Evolutionary conservation across 805 yeast genomes (phyloP).

Genomic region (Pichia eremophila): DNA sequence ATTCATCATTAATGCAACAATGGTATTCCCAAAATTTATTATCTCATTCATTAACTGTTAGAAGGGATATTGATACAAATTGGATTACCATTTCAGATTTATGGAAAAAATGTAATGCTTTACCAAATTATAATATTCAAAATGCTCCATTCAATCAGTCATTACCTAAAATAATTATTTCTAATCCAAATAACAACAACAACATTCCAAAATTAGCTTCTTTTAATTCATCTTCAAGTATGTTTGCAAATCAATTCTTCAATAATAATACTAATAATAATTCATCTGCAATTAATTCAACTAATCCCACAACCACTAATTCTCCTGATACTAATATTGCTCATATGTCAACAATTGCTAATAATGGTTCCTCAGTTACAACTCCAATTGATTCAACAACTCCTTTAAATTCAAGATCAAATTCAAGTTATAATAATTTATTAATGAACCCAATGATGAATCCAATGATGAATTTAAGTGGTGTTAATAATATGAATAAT

Average conservation of each 20-base stretch:
- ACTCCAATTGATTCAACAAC: neutral
- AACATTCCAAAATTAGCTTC: neutral
- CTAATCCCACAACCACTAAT: neutral
- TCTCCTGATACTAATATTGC: neutral
- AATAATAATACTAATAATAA: neutral
- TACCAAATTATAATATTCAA: neutral
- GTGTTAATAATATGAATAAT: neutral
- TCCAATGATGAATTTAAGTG: neutral
- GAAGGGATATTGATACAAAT: conserved; percentile 45
- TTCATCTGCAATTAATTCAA: neutral
- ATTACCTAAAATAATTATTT: neutral
- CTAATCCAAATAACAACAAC: neutral
- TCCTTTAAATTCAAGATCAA: conserved; percentile 6
- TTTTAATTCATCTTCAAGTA: conserved; percentile 11
- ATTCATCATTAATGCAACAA: conserved; percentile 62
- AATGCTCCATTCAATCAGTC: conserved; percentile 3
- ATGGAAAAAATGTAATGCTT: conserved; percentile 10
- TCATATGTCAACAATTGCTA: neutral
- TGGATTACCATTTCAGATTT: conserved; percentile 47
- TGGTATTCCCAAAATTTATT: conserved; percentile 64
- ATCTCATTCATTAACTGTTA: conserved; percentile 41
- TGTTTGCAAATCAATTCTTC: conserved; percentile 8
- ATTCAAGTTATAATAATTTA: conserved; percentile 1
- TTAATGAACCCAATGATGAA: neutral
- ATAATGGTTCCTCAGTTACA: neutral